A percentile compares a stretch with the other conserved stretches of the same genome.
Conservation (phyloP, 2,329 filamentous ascomycete genomes). For the Colletotrichum viniferum region DNA sequence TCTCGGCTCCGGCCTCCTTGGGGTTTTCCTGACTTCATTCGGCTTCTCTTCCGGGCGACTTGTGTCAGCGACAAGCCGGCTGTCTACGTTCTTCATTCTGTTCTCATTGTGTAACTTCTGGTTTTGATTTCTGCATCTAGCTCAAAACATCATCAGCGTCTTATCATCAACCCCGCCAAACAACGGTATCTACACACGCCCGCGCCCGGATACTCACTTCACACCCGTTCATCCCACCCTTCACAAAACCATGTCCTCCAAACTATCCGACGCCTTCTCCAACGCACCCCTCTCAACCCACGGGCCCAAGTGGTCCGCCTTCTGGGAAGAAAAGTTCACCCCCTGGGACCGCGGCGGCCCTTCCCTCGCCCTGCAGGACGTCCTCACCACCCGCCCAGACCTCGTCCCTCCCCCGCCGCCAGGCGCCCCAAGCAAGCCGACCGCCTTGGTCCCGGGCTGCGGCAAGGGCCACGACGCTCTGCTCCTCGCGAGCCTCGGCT, state of each 20-base stretch:
- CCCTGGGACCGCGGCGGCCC: constrained; percentile 64
- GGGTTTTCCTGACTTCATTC: not conserved
- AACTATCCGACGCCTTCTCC: constrained; percentile 39
- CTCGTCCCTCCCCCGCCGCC: constrained; percentile 36
- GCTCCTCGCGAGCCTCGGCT: constrained; percentile 75
- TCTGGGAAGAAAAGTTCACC: constrained; percentile 49
- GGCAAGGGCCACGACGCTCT: constrained; percentile 83
- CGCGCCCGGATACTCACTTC: not conserved
- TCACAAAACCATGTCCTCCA: constrained; percentile 24
- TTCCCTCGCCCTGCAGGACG: constrained; percentile 57
- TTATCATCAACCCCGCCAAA: not conserved
- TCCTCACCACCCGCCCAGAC: constrained; percentile 49
- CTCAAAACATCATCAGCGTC: not conserved
- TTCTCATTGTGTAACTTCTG: not conserved
- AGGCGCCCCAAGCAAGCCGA: not conserved
- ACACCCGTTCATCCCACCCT: not conserved
- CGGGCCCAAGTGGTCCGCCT: constrained; percentile 47
- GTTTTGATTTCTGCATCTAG: not conserved
- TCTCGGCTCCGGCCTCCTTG: not conserved
- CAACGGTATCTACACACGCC: not conserved
- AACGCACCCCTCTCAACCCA: constrained; percentile 37
- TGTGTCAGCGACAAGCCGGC: not conserved
- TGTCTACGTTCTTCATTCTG: not conserved
- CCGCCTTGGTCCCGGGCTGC: constrained; percentile 79
- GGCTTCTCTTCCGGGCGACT: not conserved